Percentiles rank a stretch among this genome's conserved stretches.
These are phyloP conservation scores for Monosporascus sp. DNA, from an alignment of 2,329 filamentous ascomycete species.

Conservation along the genomic window DNA sequence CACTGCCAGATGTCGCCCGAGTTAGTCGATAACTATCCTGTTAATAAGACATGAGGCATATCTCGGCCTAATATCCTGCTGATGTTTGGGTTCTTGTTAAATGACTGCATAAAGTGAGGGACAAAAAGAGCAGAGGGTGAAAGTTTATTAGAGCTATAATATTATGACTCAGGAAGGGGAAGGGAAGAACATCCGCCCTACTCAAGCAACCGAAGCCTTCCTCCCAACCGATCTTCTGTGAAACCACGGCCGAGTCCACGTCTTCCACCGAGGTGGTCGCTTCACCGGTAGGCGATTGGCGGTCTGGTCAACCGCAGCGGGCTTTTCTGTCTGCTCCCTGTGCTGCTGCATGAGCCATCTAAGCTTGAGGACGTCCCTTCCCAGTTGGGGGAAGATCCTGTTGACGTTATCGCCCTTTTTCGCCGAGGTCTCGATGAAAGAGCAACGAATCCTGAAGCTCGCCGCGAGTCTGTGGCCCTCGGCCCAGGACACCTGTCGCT, in stretches of 20 bases:
- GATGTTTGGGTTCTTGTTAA: no score
- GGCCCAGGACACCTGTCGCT: constrained; percentile 25
- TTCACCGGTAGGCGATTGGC: constrained; percentile 3
- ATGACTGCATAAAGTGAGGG: no score
- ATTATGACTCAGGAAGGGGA: background rate
- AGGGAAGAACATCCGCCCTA: no score
- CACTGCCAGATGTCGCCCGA: no score
- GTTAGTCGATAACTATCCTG: no score
- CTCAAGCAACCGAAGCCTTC: constrained; percentile 4
- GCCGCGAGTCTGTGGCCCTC: constrained; percentile 26
- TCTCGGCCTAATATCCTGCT: no score
- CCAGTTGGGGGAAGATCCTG: constrained; percentile 28
- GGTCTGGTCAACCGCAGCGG: background rate
- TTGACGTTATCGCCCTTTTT: constrained; percentile 31
- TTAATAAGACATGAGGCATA: no score
- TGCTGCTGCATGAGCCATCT: constrained; percentile 20
- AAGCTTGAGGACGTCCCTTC: constrained; percentile 28
- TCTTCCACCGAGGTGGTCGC: constrained; percentile 14
- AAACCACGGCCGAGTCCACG: constrained; percentile 16
- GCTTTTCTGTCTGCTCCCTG: constrained; percentile 15
- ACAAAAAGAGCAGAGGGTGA: no score
- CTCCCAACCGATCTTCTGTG: constrained; percentile 9
- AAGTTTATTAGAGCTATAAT: no score
- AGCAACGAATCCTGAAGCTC: constrained; percentile 13
- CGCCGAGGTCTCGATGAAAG: constrained; percentile 31